Percentiles rank a stretch among this genome's conserved stretches.
These are phyloP conservation scores for Eucalyptus melliodora DNA, from an alignment of 345 rosid species.

Conservation along the genomic window DNA sequence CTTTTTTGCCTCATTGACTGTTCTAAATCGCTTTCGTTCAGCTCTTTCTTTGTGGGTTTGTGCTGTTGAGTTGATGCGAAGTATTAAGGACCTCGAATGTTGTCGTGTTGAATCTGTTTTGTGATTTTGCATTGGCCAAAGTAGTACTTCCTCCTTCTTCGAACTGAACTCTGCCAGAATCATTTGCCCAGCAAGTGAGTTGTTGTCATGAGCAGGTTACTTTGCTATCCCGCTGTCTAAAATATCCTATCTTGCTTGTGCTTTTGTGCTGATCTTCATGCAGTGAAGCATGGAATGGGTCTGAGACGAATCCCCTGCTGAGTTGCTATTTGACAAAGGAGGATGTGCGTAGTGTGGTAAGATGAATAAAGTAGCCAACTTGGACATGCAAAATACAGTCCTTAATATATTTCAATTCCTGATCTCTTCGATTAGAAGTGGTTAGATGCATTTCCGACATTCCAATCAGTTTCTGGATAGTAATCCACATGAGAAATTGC, in stretches of 20 bases:
- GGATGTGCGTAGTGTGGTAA: neutral
- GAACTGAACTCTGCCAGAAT: neutral
- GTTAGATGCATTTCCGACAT: neutral
- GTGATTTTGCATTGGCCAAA: neutral
- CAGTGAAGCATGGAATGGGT: neutral
- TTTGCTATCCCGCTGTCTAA: neutral
- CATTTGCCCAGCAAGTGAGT: neutral
- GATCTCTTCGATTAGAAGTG: neutral
- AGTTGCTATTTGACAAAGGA: neutral
- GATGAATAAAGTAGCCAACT: neutral
- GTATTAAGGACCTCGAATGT: neutral
- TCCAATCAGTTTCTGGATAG: neutral
- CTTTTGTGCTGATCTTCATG: neutral
- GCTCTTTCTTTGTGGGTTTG: neutral
- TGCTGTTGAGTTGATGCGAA: neutral
- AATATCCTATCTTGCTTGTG: neutral
- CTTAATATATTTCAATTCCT: neutral
- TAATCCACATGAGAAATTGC: neutral
- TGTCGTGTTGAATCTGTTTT: neutral
- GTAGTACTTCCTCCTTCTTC: neutral
- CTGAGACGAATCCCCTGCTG: neutral
- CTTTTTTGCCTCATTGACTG: neutral
- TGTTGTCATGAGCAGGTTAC: neutral
- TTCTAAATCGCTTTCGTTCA: neutral
- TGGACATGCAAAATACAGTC: neutral